Percentiles rank a stretch among this genome's conserved stretches.
phyloP scores from a whole-genome alignment of 2,329 filamentous ascomycete species.

The Ambrosiella xylebori region DNA sequence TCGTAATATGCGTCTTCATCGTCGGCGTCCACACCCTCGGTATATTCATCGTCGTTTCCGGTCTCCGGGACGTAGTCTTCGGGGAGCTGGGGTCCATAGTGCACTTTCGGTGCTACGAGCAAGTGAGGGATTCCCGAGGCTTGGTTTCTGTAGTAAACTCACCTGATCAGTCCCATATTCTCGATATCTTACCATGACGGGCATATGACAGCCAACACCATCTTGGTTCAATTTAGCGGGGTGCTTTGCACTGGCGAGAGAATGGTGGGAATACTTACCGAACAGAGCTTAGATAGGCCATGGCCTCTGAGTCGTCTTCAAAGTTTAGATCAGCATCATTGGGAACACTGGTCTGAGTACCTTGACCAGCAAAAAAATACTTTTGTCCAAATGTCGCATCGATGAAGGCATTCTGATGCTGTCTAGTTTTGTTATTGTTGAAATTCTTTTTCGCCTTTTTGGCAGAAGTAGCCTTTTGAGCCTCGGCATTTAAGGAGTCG shows the following conservation, averaged over 20 bases:
- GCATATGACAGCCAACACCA: too few species aligned
- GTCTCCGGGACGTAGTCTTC: constrained; percentile 17
- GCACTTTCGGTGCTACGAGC: constrained; percentile 40
- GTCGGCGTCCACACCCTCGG: constrained; percentile 12
- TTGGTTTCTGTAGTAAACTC: constrained; percentile 45
- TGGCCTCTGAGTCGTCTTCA: constrained; percentile 48
- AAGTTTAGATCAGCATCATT: constrained; percentile 45
- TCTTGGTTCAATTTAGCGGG: background rate
- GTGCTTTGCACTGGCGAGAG: background rate
- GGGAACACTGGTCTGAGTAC: constrained; percentile 28
- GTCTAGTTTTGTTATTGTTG: constrained; percentile 24
- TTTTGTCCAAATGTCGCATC: constrained; percentile 55
- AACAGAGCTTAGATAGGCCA: constrained; percentile 55
- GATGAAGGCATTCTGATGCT: constrained; percentile 29
- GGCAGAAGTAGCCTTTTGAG: background rate
- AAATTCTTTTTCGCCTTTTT: constrained; percentile 6
- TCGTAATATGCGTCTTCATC: constrained; percentile 16
- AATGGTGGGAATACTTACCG: constrained; percentile 33
- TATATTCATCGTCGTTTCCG: constrained; percentile 14
- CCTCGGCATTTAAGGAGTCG: background rate
- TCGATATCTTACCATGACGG: too few species aligned
- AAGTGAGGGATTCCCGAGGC: constrained; percentile 57
- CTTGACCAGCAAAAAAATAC: constrained; percentile 50
- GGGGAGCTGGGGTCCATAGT: constrained; percentile 33
- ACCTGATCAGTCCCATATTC: constrained; percentile 28